Base-by-base conservation (phyloP, 805 yeast genomes). In the Ogataea angusta region DNA sequence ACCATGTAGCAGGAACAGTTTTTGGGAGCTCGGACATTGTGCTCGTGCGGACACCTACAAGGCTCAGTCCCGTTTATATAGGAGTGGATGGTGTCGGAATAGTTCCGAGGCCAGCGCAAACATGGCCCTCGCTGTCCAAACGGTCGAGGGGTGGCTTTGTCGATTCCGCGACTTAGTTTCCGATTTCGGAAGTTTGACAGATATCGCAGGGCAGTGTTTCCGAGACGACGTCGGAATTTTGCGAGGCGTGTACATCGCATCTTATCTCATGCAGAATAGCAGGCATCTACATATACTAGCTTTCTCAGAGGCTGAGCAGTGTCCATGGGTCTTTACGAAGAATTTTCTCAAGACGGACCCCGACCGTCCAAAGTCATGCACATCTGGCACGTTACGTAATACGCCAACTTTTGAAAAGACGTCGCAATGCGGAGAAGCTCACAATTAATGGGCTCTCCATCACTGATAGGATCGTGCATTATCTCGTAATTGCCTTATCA, bases 1-100 rank as follows among this genome's bases (percentile, higher is more conserved):
- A 56, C 58, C 59, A 54, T 14, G 50, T 43, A 12, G 53, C 46
- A 28, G 60, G 60, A 12, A 56, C 50, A 2, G 60, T 56, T 26
- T 35, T 37, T n/a, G 40, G 30, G 19, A 30, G 19, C 10, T 34
- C 10, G 15, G 32, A 13, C 38, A 32, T 41, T 9, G 30, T 19
- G 7, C 21, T 19, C 21, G 21, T 19, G 21, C 1, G 21, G 21
- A 19, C 8, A 19, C 21, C 2, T 19, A 1, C 9, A 19, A 19
- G 21, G 21, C 21, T 19, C 9, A 7, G 7, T 6, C 21, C 7
- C 3, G 21, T 19, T 19, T 19, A 19, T 14, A 30, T 31, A 21
- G 29, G 3, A n/a, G 15, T 5, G 7, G 26, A 3, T 2, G 3
- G 12, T 14, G 12, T 13, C 28, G 27, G 27, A 23, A 33, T 33